Percentiles rank a stretch among this genome's conserved stretches.
Conservation (phyloP, 2,329 filamentous ascomycete genomes). For the Cladophialophora yegresii region DNA sequence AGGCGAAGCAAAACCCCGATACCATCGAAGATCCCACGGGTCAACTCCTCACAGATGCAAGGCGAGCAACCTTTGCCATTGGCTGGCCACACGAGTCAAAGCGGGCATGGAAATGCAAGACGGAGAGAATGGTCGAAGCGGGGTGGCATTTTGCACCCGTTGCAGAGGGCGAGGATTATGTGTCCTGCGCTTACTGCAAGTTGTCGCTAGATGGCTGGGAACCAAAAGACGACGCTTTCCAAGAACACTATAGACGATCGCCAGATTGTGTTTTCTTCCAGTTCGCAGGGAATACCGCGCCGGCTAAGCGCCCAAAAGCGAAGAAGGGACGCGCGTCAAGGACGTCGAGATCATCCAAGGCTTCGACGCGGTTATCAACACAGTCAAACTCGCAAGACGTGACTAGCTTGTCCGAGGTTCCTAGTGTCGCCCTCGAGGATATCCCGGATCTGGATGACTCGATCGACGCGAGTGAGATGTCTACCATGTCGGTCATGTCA, state of each 20-base stretch:
- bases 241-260: constrained; percentile 81
- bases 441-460: constrained; percentile 51
- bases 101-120: constrained; percentile 85
- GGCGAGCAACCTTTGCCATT: constrained; percentile 78
- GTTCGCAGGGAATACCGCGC: constrained; percentile 59
- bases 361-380: constrained; percentile 61
- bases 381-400: constrained; percentile 50
- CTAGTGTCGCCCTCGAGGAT: constrained; percentile 33
- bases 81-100: constrained; percentile 89
- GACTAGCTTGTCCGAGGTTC: constrained; percentile 44
- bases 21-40: constrained; percentile 71
- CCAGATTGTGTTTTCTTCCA: constrained; percentile 81
- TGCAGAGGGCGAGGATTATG: constrained; percentile 80
- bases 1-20: constrained; percentile 62
- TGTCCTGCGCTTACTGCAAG: constrained; percentile 87
- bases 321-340: constrained; percentile 55
- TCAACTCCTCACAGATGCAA: constrained; percentile 70
- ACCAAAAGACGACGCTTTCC: constrained; percentile 82
- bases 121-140: constrained; percentile 84
- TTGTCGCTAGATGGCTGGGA: constrained; percentile 94
- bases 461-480: constrained; percentile 55
- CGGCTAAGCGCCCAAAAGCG: constrained; percentile 57
- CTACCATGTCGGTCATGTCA: constrained; percentile 41
- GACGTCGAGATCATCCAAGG: constrained; percentile 58
- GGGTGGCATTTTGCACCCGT: constrained; percentile 94